These are phyloP conservation scores for Clohesyomyces aquaticus DNA, from an alignment of 495 filamentous ascomycete genomes.

Conservation along the genomic window DNA sequence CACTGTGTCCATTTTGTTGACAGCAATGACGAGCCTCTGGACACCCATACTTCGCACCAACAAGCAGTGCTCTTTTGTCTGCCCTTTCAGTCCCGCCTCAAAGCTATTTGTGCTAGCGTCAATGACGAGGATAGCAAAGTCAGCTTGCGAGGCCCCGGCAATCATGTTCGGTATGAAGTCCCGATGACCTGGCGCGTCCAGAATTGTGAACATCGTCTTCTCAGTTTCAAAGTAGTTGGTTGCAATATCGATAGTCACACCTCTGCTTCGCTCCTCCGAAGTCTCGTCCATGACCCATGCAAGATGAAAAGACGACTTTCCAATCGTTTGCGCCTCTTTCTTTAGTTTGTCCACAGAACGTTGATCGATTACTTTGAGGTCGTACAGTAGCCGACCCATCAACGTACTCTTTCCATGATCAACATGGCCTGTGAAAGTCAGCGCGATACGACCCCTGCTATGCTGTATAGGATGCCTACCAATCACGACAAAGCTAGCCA, in stretches of 20 bases:
- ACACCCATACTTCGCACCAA: constrained; percentile 92
- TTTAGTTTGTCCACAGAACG: constrained; percentile 85
- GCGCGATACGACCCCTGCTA: too few species aligned
- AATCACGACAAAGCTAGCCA: constrained; percentile 94
- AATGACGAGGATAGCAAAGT: constrained; percentile 94
- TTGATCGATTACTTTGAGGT: constrained; percentile 84
- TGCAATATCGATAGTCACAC: constrained; percentile 97
- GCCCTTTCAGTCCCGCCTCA: constrained; percentile 88
- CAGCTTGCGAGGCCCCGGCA: constrained; percentile 90
- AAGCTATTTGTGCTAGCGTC: constrained; percentile 87
- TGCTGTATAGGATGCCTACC: too few species aligned
- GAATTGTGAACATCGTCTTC: constrained; percentile 83
- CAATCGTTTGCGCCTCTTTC: constrained; percentile 85
- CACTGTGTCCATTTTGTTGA: constrained; percentile 93
- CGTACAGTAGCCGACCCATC: constrained; percentile 92
- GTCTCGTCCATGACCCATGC: constrained; percentile 96
- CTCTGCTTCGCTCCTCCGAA: constrained; percentile 79
- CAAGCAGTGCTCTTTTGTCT: constrained; percentile 91
- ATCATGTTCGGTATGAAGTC: constrained; percentile 99
- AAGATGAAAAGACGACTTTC: constrained; percentile 92
- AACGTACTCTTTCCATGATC: constrained; percentile 97
- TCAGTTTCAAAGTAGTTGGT: constrained; percentile 91
- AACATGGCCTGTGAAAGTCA: constrained; percentile 71
- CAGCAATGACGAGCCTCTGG: constrained; percentile 79
- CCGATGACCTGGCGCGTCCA: constrained; percentile 91